phyloP scores from a whole-genome alignment of 2,329 filamentous ascomycete species.

The Elsinoe perseae region DNA sequence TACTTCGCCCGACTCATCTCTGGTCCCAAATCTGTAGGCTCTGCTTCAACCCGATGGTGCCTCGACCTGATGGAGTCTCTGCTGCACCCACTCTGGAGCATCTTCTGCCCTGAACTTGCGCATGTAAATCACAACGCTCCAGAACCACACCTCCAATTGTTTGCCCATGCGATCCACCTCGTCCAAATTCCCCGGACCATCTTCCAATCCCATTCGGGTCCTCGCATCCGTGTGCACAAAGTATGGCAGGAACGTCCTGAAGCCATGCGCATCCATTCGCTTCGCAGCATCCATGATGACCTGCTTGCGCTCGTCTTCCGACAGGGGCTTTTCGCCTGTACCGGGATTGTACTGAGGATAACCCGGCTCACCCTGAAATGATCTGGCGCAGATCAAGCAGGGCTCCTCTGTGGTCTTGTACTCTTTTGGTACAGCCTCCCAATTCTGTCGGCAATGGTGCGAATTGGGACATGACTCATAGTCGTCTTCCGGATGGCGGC shows the following conservation, averaged over 20 bases:
- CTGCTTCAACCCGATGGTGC: neutral
- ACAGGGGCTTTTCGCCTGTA: neutral
- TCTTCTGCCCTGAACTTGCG: neutral
- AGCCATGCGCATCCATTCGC: constrained; percentile 4
- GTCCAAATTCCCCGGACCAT: neutral
- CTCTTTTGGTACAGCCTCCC: neutral
- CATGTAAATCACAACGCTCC: neutral
- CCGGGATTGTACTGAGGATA: constrained; percentile 2
- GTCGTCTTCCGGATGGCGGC: neutral
- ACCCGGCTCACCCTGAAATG: neutral
- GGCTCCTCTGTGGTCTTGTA: neutral
- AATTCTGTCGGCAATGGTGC: neutral
- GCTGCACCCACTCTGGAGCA: constrained; percentile 4
- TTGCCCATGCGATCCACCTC: neutral
- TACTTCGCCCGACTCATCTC: neutral
- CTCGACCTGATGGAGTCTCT: neutral
- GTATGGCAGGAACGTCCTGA: neutral
- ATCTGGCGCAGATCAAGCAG: neutral
- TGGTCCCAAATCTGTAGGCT: neutral
- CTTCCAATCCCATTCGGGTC: neutral
- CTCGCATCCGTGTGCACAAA: constrained; percentile 2
- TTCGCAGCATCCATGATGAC: neutral
- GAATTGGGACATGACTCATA: neutral
- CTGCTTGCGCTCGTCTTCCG: neutral
- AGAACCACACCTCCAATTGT: neutral